These are phyloP conservation scores for Colletotrichum theobromicola DNA, from an alignment of 2,329 filamentous ascomycete species.

Conservation along the genomic window DNA sequence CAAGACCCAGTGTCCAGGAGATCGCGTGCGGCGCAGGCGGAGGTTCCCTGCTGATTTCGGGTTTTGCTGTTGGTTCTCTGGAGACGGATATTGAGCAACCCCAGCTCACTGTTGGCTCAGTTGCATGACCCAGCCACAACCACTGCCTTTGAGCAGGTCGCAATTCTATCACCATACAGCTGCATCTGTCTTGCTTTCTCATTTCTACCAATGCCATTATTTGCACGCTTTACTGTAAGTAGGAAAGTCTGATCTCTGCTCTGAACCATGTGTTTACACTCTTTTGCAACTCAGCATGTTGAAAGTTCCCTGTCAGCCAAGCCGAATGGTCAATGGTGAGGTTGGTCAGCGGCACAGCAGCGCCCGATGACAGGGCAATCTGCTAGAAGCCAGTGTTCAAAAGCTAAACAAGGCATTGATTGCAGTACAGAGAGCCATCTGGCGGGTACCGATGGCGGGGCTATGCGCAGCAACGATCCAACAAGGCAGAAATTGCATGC, in stretches of 20 bases:
- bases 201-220: rapidly evolving
- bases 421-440: neutral
- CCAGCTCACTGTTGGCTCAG: neutral
- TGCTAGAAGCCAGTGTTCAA: neutral
- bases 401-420: neutral
- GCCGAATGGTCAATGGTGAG: neutral
- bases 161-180: neutral
- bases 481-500: neutral
- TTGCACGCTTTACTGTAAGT: neutral
- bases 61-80: neutral
- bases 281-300: too few species aligned
- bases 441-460: neutral
- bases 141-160: neutral
- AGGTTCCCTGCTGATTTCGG: neutral
- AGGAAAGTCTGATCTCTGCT: neutral
- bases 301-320: neutral
- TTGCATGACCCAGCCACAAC: neutral
- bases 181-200: rapidly evolving
- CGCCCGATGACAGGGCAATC: neutral
- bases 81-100: neutral
- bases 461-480: neutral
- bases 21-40: neutral
- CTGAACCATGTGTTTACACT: neutral
- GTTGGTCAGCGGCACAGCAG: neutral
- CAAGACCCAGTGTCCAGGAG: neutral